These are phyloP conservation scores for Alternaria atra DNA, from an alignment of 2,329 filamentous ascomycete species.

Conservation along the genomic window DNA sequence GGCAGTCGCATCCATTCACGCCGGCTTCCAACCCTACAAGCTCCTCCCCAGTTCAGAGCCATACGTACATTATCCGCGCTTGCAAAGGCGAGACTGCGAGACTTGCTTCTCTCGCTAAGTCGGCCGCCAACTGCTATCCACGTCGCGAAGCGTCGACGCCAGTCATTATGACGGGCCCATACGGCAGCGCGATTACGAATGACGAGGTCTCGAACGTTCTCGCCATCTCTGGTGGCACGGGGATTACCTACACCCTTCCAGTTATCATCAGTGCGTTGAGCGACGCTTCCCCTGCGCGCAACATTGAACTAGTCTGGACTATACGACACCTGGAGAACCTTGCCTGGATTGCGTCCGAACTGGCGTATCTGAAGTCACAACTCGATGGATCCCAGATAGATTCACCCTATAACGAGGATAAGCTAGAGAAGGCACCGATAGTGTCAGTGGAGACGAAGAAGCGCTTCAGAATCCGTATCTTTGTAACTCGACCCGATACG, in stretches of 20 bases:
- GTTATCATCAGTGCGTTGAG: slow-evolving; percentile 9
- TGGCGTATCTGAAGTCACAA: slow-evolving; percentile 7
- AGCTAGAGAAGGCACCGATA: slow-evolving; percentile 4
- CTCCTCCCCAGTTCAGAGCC: slow-evolving; percentile 3
- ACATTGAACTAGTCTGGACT: slow-evolving; percentile 14
- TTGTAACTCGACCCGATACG: slow-evolving; percentile 3
- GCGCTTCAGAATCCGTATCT: slow-evolving; percentile 11
- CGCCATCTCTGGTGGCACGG: slow-evolving; percentile 11
- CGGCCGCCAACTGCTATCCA: slow-evolving; percentile 10
- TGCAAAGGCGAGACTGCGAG: neutral
- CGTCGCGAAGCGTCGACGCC: slow-evolving; percentile 9
- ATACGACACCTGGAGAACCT: slow-evolving; percentile 11
- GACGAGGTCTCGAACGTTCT: slow-evolving; percentile 9
- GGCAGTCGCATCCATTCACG: slow-evolving; percentile 15
- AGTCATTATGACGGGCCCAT: slow-evolving; percentile 15
- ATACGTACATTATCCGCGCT: neutral
- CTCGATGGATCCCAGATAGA: neutral
- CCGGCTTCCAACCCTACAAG: slow-evolving; percentile 5
- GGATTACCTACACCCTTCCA: slow-evolving; percentile 11
- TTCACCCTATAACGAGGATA: neutral
- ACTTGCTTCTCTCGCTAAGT: slow-evolving; percentile 12
- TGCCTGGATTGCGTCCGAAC: slow-evolving; percentile 7
- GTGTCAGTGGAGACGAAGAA: neutral
- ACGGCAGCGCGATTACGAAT: slow-evolving; percentile 6
- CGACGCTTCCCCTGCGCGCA: slow-evolving; percentile 1